Evolutionary conservation across 2,329 filamentous ascomycete genomes (phyloP).

Genomic region (Colletotrichum plurivorum): DNA sequence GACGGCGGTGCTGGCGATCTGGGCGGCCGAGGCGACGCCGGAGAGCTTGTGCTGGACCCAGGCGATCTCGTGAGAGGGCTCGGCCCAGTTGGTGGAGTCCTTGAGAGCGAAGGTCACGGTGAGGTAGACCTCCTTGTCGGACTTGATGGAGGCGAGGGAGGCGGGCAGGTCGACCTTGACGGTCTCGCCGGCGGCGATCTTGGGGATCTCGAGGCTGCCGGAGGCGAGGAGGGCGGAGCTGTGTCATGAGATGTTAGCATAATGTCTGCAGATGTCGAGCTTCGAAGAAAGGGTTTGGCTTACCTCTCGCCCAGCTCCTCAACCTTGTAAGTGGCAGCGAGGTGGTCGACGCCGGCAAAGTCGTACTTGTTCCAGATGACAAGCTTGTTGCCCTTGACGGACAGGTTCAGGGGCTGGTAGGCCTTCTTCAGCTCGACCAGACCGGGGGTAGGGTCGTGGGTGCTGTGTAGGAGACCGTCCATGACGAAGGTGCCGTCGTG

Average conservation of each 20-base stretch:
- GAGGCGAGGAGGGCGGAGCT: slow-evolving; percentile 48
- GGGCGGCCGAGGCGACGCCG: slow-evolving; percentile 41
- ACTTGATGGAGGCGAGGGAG: slow-evolving; percentile 46
- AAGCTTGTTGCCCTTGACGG: slow-evolving; percentile 53
- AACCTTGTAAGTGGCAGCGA: slow-evolving; percentile 59
- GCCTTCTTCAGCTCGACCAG: slow-evolving; percentile 70
- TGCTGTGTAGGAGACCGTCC: slow-evolving; percentile 69
- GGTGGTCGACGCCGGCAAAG: slow-evolving; percentile 60
- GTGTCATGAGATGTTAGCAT: slow-evolving; percentile 31
- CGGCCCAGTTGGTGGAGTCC: slow-evolving; percentile 63
- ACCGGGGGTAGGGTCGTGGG: slow-evolving; percentile 70
- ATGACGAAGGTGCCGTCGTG: slow-evolving; percentile 75
- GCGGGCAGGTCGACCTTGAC: slow-evolving; percentile 51
- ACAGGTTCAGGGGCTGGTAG: slow-evolving; percentile 66
- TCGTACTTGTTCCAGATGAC: slow-evolving; percentile 60
- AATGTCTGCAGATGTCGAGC: not conserved
- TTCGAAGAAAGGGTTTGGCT: slow-evolving; percentile 36
- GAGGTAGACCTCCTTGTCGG: slow-evolving; percentile 58
- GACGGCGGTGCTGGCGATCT: slow-evolving; percentile 21
- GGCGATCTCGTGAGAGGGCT: slow-evolving; percentile 67
- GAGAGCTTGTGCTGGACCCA: slow-evolving; percentile 65
- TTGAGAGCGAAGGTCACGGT: slow-evolving; percentile 61
- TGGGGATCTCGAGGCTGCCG: slow-evolving; percentile 57
- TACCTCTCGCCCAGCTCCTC: slow-evolving; percentile 59
- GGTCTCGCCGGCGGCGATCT: slow-evolving; percentile 54